Percentiles rank a stretch among this genome's conserved stretches.
These are phyloP conservation scores for Zygoascus sp. DNA, from an alignment of 1,139 yeast species.

Conservation along the genomic window DNA sequence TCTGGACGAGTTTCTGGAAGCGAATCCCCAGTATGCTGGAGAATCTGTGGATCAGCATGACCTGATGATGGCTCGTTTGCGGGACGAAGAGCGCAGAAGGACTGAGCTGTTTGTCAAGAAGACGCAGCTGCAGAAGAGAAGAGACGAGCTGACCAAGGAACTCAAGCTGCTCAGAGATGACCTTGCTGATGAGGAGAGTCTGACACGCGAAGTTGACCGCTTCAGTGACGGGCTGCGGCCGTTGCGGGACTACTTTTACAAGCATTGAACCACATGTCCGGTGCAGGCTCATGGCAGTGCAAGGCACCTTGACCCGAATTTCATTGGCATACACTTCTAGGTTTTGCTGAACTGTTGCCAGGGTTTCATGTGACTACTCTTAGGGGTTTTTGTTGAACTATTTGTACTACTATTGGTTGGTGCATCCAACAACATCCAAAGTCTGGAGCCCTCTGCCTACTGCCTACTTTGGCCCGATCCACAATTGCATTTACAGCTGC, in stretches of 20 bases:
- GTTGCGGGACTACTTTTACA: constrained; percentile 23
- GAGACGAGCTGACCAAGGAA: constrained; percentile 25
- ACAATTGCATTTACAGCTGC: too few relatives aligned
- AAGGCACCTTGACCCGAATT: too few relatives aligned
- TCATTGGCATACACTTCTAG: too few relatives aligned
- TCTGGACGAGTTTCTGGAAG: constrained; percentile 28
- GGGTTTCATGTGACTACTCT: too few relatives aligned
- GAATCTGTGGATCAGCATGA: constrained; percentile 23
- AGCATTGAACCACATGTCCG: constrained; percentile 18
- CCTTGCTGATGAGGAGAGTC: constrained; percentile 26
- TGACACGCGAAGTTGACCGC: constrained; percentile 26
- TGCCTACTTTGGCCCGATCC: too few relatives aligned
- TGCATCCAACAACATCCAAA: too few relatives aligned
- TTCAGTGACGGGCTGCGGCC: constrained; percentile 28
- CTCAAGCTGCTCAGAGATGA: constrained; percentile 29
- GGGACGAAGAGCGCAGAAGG: constrained; percentile 33
- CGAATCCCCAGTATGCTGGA: constrained; percentile 26
- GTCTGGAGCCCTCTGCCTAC: too few relatives aligned
- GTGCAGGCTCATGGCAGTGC: too few relatives aligned
- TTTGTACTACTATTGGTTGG: too few relatives aligned
- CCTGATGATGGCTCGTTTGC: constrained; percentile 31
- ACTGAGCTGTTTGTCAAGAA: constrained; percentile 27
- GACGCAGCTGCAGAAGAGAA: constrained; percentile 25
- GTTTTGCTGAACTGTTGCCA: too few relatives aligned
- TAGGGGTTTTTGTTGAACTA: too few relatives aligned